Percentiles rank a stretch among this genome's conserved stretches.
phyloP scores from a whole-genome alignment of 2,329 filamentous ascomycete species.

The Penicillium sp. region DNA sequence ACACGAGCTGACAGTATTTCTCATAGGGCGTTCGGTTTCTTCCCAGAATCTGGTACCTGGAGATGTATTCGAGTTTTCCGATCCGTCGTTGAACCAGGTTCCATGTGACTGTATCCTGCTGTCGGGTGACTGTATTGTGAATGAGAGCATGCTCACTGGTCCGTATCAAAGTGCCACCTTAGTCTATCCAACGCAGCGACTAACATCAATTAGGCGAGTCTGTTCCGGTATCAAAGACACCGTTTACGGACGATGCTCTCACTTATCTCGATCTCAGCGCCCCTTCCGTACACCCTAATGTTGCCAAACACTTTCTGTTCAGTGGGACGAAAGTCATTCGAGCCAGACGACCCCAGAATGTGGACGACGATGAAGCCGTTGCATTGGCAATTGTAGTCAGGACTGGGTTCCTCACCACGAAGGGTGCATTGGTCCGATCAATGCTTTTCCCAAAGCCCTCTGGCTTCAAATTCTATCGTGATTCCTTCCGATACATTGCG shows the following conservation, averaged over 20 bases:
- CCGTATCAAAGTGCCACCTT: conserved; percentile 10
- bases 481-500: conserved; percentile 95
- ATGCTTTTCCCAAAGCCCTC: conserved; percentile 99
- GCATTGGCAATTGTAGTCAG: conserved; percentile 87
- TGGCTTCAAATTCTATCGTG: conserved; percentile 96
- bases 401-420: conserved; percentile 96
- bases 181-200: background rate
- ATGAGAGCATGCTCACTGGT: conserved; percentile 96
- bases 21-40: conserved; percentile 70
- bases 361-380: conserved; percentile 78
- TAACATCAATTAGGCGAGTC: conserved; percentile 64
- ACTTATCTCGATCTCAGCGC: conserved; percentile 69
- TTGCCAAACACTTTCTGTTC: conserved; percentile 86
- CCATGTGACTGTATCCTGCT: conserved; percentile 89
- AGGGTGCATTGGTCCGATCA: conserved; percentile 87
- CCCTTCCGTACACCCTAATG: conserved; percentile 73
- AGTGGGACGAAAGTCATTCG: conserved; percentile 94
- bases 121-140: conserved; percentile 94
- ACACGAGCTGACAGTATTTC: conserved; percentile 2
- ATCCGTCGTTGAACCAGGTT: conserved; percentile 80
- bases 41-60: conserved; percentile 89
- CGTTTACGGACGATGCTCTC: conserved; percentile 76
- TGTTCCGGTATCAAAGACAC: conserved; percentile 88
- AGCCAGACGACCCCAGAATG: conserved; percentile 79
- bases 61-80: conserved; percentile 94